Evolutionary conservation across 1,284 basidiomycete genomes (phyloP).

Genomic region (Cryptococcus sp.): DNA sequence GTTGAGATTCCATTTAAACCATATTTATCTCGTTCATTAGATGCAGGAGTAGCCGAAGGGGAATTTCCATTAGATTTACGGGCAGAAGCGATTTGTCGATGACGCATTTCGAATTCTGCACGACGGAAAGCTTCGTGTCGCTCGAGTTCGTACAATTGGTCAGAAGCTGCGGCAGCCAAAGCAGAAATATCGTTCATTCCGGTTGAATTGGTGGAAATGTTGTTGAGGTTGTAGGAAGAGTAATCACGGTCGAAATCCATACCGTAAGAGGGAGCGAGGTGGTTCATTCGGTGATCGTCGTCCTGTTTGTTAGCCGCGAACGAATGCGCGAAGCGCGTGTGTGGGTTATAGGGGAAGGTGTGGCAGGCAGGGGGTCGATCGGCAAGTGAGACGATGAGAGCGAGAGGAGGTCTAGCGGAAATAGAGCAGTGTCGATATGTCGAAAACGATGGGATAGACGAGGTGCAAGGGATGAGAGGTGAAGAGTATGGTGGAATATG

Average conservation of each 20-base stretch:
- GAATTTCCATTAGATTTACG: constrained; percentile 59
- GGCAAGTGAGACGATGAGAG: too few species aligned
- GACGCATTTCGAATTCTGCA: constrained; percentile 77
- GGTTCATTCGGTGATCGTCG: constrained; percentile 32
- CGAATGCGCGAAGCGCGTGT: neutral
- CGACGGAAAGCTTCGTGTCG: constrained; percentile 73
- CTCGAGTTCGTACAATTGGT: constrained; percentile 81
- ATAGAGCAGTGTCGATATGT: too few species aligned
- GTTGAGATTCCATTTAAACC: constrained; percentile 28
- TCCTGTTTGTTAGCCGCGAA: constrained; percentile 13
- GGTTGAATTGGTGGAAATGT: constrained; percentile 47
- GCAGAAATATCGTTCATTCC: constrained; percentile 56
- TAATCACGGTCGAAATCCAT: constrained; percentile 46
- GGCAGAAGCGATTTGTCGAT: constrained; percentile 52
- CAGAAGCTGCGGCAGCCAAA: constrained; percentile 74
- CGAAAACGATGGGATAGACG: too few species aligned
- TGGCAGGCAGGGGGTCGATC: too few species aligned
- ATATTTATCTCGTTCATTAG: constrained; percentile 40
- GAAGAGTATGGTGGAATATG: too few species aligned
- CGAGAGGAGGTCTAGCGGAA: too few species aligned
- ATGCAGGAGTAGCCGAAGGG: constrained; percentile 56
- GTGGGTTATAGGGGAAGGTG: neutral
- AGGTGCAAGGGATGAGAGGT: too few species aligned
- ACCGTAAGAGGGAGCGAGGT: constrained; percentile 43
- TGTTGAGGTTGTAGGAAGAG: constrained; percentile 31